A percentile compares a stretch with the other conserved stretches of the same genome.
These are phyloP conservation scores for Biscutella laevigata DNA, from an alignment of 441 rosid genomes.

Conservation along the genomic window DNA sequence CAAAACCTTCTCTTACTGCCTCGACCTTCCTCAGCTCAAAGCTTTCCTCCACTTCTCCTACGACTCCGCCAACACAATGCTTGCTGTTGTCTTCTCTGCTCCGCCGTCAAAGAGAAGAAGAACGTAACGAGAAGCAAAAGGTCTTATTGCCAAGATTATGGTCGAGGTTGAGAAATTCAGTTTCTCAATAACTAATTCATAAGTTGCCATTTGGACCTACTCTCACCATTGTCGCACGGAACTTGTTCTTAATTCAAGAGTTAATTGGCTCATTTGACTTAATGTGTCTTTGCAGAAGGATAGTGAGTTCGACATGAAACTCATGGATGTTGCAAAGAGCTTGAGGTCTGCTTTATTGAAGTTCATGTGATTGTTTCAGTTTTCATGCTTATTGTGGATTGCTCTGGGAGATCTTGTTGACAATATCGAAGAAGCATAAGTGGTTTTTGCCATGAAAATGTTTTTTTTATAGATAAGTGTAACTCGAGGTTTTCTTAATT, in stretches of 20 bases:
- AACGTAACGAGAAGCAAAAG: slow-evolving; percentile 43
- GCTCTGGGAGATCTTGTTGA: neutral
- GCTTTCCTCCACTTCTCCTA: slow-evolving; percentile 51
- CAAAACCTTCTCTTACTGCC: slow-evolving; percentile 30
- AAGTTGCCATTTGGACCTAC: slow-evolving; percentile 57
- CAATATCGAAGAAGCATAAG: neutral
- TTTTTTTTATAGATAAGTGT: neutral
- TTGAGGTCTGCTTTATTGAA: slow-evolving; percentile 39
- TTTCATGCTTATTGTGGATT: neutral
- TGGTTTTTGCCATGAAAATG: neutral
- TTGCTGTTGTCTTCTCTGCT: slow-evolving; percentile 42
- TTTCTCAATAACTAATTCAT: slow-evolving; percentile 35
- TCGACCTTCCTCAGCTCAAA: slow-evolving; percentile 42
- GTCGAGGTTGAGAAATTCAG: slow-evolving; percentile 41
- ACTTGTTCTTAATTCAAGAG: neutral
- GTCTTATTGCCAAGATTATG: slow-evolving; percentile 34
- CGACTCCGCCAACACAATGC: slow-evolving; percentile 38
- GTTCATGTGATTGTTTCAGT: slow-evolving; percentile 29
- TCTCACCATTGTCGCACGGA: slow-evolving; percentile 41
- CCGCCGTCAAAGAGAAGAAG: slow-evolving; percentile 28
- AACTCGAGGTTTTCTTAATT: neutral
- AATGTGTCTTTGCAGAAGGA: slow-evolving; percentile 45
- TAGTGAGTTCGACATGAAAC: slow-evolving; percentile 38
- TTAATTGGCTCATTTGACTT: neutral
- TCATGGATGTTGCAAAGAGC: slow-evolving; percentile 50